Evolutionary conservation across 2,329 filamentous ascomycete genomes (phyloP), one percentile per base, ranked within the genome.

Genomic region (Colletotrichum nymphaeae): DNA sequence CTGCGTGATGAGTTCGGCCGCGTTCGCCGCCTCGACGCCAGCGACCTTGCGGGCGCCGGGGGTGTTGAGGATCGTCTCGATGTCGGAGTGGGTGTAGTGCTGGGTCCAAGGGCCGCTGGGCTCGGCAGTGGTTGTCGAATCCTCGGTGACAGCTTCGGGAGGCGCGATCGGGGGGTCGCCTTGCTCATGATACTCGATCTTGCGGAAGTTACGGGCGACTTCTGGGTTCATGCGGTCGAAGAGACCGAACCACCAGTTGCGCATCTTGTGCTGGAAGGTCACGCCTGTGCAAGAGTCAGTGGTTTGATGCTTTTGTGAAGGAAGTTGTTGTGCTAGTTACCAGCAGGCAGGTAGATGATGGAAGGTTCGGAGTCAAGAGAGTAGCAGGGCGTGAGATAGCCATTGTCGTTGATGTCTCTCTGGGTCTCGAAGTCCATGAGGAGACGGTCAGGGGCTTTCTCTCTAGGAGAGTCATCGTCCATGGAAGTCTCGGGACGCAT

Each of bases 21-120:
- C 76, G 14, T 75, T 42, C 9, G 63, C 3, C 4, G 75, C 53
- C 1, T 76, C 67, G 22, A 80, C 68, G 24, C 78, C 76, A n/a
- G 74, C 71, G 3, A 81, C 69, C 0, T 52, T 32, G 8, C 77
- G 79, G 3, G 76, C 74, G 5, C 74, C 69, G 2, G 75, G 69
- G 2, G 74, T 67, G 3, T 75, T 30, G 5, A 81, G 75, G 1
- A 78, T 78, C 9, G 66, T 69, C 5, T 67, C 30, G 11, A 80
- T 63, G 24, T 79, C 76, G 42, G 65, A 26, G 0, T 69, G 59
- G 52, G 67, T 75, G 65, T 72, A 49, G 42, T 49, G 42, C 5
- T 49, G 16, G 1, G 42, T 19, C 19, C 19, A 74, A n/a, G 46
- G n/a, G 12, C 35, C n/a, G 19, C 16, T 53, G 52, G 30, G 67